Base-by-base conservation (phyloP, 139 green algal genomes). In the Chlamydomonas eustigma region DNA sequence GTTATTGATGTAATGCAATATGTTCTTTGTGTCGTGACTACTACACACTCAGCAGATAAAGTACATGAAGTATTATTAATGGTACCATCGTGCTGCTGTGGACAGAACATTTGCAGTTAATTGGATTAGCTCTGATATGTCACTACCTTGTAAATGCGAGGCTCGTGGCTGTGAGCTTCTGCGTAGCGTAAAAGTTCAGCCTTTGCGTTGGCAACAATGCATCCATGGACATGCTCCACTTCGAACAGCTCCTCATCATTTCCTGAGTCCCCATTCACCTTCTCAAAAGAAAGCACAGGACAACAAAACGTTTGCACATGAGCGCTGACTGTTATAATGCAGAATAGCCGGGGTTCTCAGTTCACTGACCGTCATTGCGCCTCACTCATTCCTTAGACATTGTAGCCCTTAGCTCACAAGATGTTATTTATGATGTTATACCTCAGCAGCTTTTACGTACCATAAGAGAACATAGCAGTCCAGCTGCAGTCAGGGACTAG, bases 211-310 rank as follows among this genome's bases (percentile, higher is more conserved):
- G 82, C 68, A 39, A 98, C 93, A 50, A 97, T 88, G 78, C 93
- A 95, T 50, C 90, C 91, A 33, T 83, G 76, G 44, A 95, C 92
- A 12, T 83, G 79, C 0, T 81, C 76, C 50, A 97, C 90, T 38
- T 76, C 18, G 37, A 97, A 97, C 67, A 98, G 81, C 84, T 98
- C 94, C 0, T 90, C 78, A 75, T 98, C 94, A 80, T 98, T 98
- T 51, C 94, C 94, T 44, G 85, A 94, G 85, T 98, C 94, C 3
- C 94, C 94, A 81, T 90, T 94, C 36, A 95, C 94, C 84, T 98
- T 83, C 18, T 31, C 22, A 4, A 74, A 74, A 22, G n/a, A 25
- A n/a, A n/a, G n/a, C n/a, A n/a, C n/a, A n/a, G n/a, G n/a, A n/a
- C n/a, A n/a, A n/a, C n/a, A n/a, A n/a, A n/a, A n/a, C n/a, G n/a